These are phyloP conservation scores for Graphiopsis chlorocephala DNA, from an alignment of 2,329 filamentous ascomycete species.

Conservation along the genomic window DNA sequence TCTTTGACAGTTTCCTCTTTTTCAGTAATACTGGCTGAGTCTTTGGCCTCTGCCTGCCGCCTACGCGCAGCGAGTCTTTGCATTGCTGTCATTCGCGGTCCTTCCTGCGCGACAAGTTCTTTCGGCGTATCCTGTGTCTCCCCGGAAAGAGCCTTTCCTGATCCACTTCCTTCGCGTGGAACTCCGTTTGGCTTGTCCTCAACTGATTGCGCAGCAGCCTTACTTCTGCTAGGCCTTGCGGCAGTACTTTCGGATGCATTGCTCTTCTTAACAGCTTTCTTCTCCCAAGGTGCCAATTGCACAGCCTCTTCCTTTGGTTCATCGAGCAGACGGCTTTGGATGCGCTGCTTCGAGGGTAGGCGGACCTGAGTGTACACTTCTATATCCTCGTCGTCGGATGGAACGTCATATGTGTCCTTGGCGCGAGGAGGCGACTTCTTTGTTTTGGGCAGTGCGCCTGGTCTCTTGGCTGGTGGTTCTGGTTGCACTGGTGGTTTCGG, in stretches of 20 bases:
- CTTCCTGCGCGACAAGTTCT: neutral
- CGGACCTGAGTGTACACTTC: constrained; percentile 20
- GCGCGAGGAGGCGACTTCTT: neutral
- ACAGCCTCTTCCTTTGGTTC: constrained; percentile 5
- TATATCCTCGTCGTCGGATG: constrained; percentile 35
- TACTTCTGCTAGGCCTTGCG: neutral
- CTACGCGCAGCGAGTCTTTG: constrained; percentile 10
- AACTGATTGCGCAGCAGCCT: neutral
- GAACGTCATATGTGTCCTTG: constrained; percentile 43
- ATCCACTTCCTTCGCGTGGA: neutral
- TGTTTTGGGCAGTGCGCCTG: constrained; percentile 1
- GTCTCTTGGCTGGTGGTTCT: constrained; percentile 16
- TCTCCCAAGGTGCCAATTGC: constrained; percentile 10
- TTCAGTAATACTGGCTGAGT: neutral
- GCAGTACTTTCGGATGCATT: neutral
- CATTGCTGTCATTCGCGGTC: neutral
- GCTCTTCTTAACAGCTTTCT: neutral
- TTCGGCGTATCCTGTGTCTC: neutral
- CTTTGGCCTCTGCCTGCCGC: neutral
- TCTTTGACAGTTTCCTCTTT: neutral
- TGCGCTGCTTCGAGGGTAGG: constrained; percentile 17
- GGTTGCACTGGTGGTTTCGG: constrained; percentile 17
- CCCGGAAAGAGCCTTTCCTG: neutral
- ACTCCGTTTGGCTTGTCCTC: neutral
- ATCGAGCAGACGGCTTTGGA: constrained; percentile 19